Conservation (phyloP, 176 grass and related monocot species). For the Pharus latifolius region DNA sequence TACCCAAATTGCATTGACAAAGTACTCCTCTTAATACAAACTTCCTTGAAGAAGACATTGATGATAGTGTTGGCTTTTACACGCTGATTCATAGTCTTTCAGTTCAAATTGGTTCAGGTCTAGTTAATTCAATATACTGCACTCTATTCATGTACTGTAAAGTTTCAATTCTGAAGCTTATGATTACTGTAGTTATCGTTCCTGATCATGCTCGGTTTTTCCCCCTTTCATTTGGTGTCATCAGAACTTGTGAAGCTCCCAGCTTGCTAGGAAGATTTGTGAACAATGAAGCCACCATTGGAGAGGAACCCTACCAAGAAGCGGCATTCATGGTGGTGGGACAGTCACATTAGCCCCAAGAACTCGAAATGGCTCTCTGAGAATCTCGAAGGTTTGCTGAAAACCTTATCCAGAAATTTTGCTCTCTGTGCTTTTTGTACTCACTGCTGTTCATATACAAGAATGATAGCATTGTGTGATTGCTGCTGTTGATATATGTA, state of each 20-base stretch:
- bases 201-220: background rate
- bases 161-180: background rate
- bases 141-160: background rate
- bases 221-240: background rate
- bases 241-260: background rate
- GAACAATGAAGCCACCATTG: conserved; percentile 44
- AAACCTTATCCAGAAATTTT: background rate
- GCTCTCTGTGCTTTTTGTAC: background rate
- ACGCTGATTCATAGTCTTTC: background rate
- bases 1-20: background rate
- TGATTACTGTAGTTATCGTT: background rate
- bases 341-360: conserved; percentile 65
- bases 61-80: background rate
- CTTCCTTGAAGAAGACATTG: background rate
- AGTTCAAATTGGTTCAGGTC: background rate
- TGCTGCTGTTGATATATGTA: too few species aligned
- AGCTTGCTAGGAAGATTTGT: background rate
- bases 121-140: background rate
- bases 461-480: background rate
- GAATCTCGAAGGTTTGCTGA: conserved; percentile 59
- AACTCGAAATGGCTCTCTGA: conserved; percentile 80
- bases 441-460: background rate
- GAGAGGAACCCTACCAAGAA: conserved; percentile 49
- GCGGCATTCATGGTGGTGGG: conserved; percentile 80
- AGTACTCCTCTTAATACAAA: background rate